These are phyloP conservation scores for Fraxinus nigra DNA, from an alignment of 305 asterid genomes.

Conservation along the genomic window DNA sequence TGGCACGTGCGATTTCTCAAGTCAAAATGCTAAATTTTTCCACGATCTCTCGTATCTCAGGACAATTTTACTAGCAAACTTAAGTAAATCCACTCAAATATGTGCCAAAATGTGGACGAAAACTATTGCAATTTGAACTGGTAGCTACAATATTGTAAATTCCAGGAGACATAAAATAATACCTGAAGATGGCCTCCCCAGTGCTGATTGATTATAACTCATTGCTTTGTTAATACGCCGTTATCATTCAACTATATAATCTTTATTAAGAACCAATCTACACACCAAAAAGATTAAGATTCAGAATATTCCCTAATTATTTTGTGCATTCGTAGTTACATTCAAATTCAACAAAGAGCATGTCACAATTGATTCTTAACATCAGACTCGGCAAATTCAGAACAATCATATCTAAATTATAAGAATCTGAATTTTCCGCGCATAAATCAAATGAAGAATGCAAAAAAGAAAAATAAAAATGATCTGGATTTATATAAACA, in stretches of 20 bases:
- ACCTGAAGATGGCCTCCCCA: slow-evolving; percentile 67
- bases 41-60: neutral
- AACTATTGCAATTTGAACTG: neutral
- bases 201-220: slow-evolving; percentile 34
- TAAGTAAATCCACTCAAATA: neutral
- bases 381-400: neutral
- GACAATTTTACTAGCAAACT: neutral
- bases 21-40: neutral
- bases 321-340: neutral
- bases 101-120: neutral
- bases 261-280: slow-evolving; percentile 28
- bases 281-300: slow-evolving; percentile 14
- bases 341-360: neutral
- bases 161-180: slow-evolving; percentile 18
- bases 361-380: neutral
- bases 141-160: neutral
- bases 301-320: neutral
- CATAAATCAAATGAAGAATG: neutral
- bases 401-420: neutral
- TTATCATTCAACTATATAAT: slow-evolving; percentile 39
- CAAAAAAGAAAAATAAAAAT: neutral
- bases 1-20: neutral
- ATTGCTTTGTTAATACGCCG: slow-evolving; percentile 42
- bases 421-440: neutral
- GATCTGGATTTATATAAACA: neutral